Evolutionary conservation across 805 yeast genomes (phyloP).

Genomic region (Saturnispora dispora): DNA sequence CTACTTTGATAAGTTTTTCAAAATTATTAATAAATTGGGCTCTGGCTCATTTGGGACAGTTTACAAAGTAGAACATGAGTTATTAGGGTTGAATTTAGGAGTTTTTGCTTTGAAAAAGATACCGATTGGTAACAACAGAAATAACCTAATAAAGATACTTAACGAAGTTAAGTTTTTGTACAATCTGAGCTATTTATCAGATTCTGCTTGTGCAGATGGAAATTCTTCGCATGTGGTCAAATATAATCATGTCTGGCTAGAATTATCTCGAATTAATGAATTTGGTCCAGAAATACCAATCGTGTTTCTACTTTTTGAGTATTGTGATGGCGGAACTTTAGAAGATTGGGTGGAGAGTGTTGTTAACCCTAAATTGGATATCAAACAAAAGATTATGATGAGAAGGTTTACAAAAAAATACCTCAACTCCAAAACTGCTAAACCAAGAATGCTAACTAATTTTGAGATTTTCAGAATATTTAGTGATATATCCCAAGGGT

Average conservation of each 20-base stretch:
- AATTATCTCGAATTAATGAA: conserved; percentile 43
- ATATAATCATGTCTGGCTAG: conserved; percentile 90
- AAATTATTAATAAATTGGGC: conserved; percentile 52
- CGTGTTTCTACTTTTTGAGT: conserved; percentile 76
- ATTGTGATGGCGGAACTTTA: conserved; percentile 80
- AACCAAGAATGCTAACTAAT: conserved; percentile 33
- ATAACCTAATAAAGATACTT: conserved; percentile 60
- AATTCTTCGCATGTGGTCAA: conserved; percentile 52
- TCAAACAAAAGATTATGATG: conserved; percentile 29
- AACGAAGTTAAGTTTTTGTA: conserved; percentile 70
- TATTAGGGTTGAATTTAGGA: conserved; percentile 65
- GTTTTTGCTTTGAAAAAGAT: conserved; percentile 78
- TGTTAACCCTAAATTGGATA: conserved; percentile 30
- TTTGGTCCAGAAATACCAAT: conserved; percentile 50
- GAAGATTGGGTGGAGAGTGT: conserved; percentile 49
- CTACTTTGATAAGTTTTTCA: conserved; percentile 67
- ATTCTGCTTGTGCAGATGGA: conserved; percentile 8
- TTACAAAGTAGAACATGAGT: conserved; percentile 71
- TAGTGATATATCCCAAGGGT: conserved; percentile 60
- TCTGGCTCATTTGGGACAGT: conserved; percentile 83
- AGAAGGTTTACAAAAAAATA: conserved; percentile 18
- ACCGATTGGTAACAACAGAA: conserved; percentile 68
- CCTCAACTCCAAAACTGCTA: background rate
- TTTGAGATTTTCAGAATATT: conserved; percentile 62
- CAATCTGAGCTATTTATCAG: conserved; percentile 30